Evolutionary conservation across 2,329 filamentous ascomycete species (phyloP).

Genomic region (Paraphaeosphaeria sporulosa): DNA sequence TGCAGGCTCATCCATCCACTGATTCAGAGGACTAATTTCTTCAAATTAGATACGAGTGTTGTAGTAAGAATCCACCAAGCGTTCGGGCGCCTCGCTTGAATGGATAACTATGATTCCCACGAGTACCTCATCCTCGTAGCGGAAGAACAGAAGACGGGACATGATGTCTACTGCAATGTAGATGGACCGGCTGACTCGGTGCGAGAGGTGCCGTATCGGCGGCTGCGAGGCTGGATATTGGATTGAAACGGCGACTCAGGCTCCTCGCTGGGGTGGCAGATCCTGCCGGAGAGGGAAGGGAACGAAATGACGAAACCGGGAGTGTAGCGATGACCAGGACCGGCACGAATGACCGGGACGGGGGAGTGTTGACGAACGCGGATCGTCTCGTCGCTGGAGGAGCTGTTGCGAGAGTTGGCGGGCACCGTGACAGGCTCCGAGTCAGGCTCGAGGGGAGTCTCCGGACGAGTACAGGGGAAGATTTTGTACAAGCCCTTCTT

Average conservation of each 20-base stretch:
- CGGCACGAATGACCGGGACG: background rate
- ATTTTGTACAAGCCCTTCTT: background rate
- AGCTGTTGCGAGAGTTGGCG: background rate
- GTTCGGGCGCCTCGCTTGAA: constrained; percentile 1
- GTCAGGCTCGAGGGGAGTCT: background rate
- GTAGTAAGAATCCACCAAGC: background rate
- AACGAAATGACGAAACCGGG: background rate
- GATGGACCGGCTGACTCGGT: background rate
- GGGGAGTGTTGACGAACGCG: background rate
- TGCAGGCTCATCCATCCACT: background rate
- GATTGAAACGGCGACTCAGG: background rate
- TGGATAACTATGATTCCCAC: background rate
- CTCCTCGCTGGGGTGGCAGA: background rate
- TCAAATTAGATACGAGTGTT: background rate
- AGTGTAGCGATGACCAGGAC: background rate
- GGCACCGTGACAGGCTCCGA: background rate
- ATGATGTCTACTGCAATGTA: background rate
- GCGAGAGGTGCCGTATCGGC: background rate
- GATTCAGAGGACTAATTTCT: background rate
- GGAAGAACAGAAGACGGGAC: background rate
- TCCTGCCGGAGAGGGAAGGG: background rate
- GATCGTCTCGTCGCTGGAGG: background rate
- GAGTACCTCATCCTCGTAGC: background rate
- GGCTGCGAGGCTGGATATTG: background rate
- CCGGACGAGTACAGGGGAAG: background rate